A percentile compares a stretch with the other conserved stretches of the same genome.
Conservation (phyloP, 345 rosid genomes). For the Boechera retrofracta region DNA sequence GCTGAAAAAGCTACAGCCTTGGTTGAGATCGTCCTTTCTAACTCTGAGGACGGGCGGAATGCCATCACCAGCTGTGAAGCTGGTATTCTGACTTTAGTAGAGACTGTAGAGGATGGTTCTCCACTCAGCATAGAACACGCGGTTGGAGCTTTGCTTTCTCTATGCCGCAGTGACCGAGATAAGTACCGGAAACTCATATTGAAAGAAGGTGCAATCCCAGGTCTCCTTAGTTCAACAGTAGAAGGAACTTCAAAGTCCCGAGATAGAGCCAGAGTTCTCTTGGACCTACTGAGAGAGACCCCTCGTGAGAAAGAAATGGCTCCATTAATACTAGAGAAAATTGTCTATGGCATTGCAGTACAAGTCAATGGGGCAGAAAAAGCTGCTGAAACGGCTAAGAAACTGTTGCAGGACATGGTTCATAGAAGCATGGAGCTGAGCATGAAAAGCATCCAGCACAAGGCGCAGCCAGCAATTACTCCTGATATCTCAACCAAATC, state of each 20-base stretch:
- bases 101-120: constrained; percentile 80
- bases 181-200: constrained; percentile 70
- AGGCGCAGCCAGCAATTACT: constrained; percentile 39
- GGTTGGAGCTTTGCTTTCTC: constrained; percentile 61
- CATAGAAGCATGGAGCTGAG: constrained; percentile 73
- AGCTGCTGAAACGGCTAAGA: constrained; percentile 76
- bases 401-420: constrained; percentile 69
- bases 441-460: constrained; percentile 54
- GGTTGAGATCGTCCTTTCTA: constrained; percentile 66
- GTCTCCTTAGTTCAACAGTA: constrained; percentile 70
- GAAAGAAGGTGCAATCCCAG: constrained; percentile 80
- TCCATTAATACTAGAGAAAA: constrained; percentile 61
- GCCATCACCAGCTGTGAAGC: constrained; percentile 60
- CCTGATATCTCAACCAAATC: constrained; percentile 42
- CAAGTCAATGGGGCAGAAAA: constrained; percentile 66
- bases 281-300: constrained; percentile 72
- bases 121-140: constrained; percentile 67
- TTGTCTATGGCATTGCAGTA: constrained; percentile 66
- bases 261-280: constrained; percentile 66
- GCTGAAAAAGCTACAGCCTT: constrained; percentile 72
- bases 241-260: constrained; percentile 69
- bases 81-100: constrained; percentile 74
- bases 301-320: constrained; percentile 64
- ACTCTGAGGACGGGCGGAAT: constrained; percentile 66
- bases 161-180: constrained; percentile 63